phyloP scores from a whole-genome alignment of 1,284 basidiomycete genomes.

The Cryptococcus sp. region DNA sequence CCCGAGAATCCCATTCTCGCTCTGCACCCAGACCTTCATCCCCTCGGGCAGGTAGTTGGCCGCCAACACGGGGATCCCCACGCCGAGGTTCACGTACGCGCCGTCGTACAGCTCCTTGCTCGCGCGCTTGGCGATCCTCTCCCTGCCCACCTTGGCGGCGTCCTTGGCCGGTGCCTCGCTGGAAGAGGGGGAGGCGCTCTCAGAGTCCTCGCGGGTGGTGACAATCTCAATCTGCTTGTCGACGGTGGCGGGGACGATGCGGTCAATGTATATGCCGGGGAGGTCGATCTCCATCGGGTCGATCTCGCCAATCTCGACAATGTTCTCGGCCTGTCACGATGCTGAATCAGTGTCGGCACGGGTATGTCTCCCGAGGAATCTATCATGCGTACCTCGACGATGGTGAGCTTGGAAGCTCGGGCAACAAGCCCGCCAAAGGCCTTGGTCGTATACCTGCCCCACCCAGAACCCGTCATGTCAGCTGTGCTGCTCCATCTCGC shows the following conservation, averaged over 20 bases:
- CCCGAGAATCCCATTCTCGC: conserved; percentile 90
- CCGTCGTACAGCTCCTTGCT: conserved; percentile 89
- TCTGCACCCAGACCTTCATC: conserved; percentile 87
- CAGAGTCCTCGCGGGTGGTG: conserved; percentile 50
- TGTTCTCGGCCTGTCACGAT: conserved; percentile 70
- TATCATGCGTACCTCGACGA: conserved; percentile 67
- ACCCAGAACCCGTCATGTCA: background rate
- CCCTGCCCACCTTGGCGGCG: conserved; percentile 51
- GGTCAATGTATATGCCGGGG: conserved; percentile 82
- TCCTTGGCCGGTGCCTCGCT: conserved; percentile 48
- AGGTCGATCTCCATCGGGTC: conserved; percentile 77
- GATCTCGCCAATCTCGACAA: conserved; percentile 80
- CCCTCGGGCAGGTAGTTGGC: conserved; percentile 74
- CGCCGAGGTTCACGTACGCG: conserved; percentile 69
- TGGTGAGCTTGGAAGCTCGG: conserved; percentile 81
- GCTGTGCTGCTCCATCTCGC: no score
- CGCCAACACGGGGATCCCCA: conserved; percentile 90
- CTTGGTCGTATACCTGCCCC: conserved; percentile 71
- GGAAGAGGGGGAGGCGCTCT: conserved; percentile 15
- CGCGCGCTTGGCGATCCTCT: conserved; percentile 72
- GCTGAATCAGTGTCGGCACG: background rate
- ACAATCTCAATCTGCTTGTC: conserved; percentile 77
- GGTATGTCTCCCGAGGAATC: background rate
- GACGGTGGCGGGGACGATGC: conserved; percentile 72
- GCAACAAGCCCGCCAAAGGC: conserved; percentile 88